Base-by-base conservation (phyloP, 2,329 filamentous ascomycete species). In the Calonectria ilicicola region DNA sequence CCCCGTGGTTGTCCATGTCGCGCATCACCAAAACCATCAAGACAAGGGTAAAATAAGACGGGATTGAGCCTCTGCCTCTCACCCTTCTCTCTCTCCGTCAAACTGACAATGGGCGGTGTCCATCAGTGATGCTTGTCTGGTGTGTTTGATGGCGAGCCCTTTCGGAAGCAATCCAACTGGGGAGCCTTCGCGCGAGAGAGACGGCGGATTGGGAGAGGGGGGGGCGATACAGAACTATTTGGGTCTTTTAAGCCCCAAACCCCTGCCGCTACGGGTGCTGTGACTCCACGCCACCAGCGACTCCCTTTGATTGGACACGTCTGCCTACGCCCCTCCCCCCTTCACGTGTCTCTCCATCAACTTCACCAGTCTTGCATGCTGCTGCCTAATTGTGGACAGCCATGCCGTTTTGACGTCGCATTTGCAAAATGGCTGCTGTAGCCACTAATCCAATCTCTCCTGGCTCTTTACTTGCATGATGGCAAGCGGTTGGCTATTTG, bases 141-240 rank as follows among this genome's bases (percentile, higher is more conserved):
- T 58, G 38, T 62, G 40, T 19, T 69, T 60, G 70, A 72, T 46
- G 60, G 42, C 29, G 69, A 68, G 72, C 66, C 70, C 69, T 67
- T 66, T 71, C 67, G 63, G 40, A 29, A 27, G 29, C 44, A 32
- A 65, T 63, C 72, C 72, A 67, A 65, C 75, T 70, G 74, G 66
- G 62, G 58, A 40, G 74, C 71, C 62, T 70, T 68, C 40, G 65
- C 65, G 72, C 72, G 72, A 74, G 74, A 75, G 78, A 80, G 78
- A 78, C 73, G 76, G 74, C 77, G 75, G 76, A 73, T 77, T 81
- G 68, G 62, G 73, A 81, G 81, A 82, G 85, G 86, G 87, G 86
- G 87, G 87, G 86, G 87, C 85, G 84, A 83, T 81, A 80, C 81
- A 83, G 84, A 83, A 84, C 85, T 89, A 88, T 90, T 89, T 90